A percentile compares a stretch with the other conserved stretches of the same genome.
Conservation (phyloP, 352 stramenopile species). For the Bremia lactucae region DNA sequence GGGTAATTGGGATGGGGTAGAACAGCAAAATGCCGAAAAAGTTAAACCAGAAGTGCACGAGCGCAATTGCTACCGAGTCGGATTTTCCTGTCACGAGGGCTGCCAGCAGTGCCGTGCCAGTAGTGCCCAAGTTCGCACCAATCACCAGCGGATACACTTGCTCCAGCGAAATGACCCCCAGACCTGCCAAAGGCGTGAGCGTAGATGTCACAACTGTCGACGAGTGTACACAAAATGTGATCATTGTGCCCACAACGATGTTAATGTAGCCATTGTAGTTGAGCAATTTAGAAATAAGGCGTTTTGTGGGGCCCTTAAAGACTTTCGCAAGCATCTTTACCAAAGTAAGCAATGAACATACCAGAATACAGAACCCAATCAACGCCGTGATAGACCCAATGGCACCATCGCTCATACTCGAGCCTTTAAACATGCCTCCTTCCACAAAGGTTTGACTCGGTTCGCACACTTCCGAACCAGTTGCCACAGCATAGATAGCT, state of each 20-base stretch:
- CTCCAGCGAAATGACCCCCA: neutral
- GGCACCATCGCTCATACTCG: neutral
- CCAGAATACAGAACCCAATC: neutral
- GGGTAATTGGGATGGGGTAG: neutral
- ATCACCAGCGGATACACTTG: neutral
- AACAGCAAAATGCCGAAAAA: neutral
- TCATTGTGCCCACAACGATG: neutral
- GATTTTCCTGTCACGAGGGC: neutral
- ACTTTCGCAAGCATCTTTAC: neutral
- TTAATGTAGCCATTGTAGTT: neutral
- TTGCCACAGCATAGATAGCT: neutral
- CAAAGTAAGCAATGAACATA: neutral
- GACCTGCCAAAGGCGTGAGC: neutral
- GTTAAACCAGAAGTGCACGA: neutral
- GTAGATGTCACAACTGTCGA: neutral
- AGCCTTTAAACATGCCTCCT: neutral
- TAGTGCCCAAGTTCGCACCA: neutral
- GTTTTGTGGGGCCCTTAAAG: neutral
- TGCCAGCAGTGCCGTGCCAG: neutral
- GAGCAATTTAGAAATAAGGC: neutral
- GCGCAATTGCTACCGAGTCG: neutral
- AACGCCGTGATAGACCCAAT: neutral
- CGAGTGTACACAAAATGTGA: neutral
- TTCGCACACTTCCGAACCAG: neutral
- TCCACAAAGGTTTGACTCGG: neutral